Base-by-base conservation (phyloP, 2,329 filamentous ascomycete genomes). In the Cercospora beticola region DNA sequence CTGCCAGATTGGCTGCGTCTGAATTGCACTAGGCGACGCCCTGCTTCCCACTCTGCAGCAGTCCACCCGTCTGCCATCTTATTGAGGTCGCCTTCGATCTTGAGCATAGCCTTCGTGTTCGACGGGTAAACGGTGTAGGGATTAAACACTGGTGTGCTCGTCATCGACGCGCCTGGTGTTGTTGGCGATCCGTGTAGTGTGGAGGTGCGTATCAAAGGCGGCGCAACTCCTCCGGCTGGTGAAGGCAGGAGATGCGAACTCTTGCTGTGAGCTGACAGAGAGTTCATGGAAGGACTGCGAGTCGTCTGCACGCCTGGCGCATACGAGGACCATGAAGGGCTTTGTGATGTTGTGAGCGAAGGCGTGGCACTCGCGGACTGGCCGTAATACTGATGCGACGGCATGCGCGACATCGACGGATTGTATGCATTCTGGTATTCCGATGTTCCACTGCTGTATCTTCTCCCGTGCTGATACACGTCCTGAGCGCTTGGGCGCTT, bases 11-110 rank as follows among this genome's bases (percentile, higher is more conserved):
- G 94, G 69, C 87, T 88, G 75, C 95, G 90, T 74, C 87, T 90
- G 82, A 99, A 99, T 74, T 94, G 88, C 18, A 99, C 94, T 43
- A 99, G 89, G 40, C 95, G 88, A 58, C 95, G 86, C 75, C 92
- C 91, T 64, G 89, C 88, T 43, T 90, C 87, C 81, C 88, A 89
- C 79, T 99, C 95, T 71, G 97, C 93, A 30, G 86, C 81, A 0
- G 88, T 90, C 95, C 95, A 99, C 70, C 89, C 87, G 70, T 91
- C 87, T 0, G 89, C 89, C 94, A 98, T 97, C 7, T 85, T 83
- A 62, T 93, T 89, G 59, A 99, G 86, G 75, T 97, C 92, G 21
- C 94, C 94, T 64, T 91, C 87, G 68, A 98, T 90, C 76, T 95
- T 93, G 31, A 98, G 83, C 18, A 90, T 84, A 0, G 94, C 95